Conservation (phyloP, 345 rosid species). For the Boechera retrofracta region DNA sequence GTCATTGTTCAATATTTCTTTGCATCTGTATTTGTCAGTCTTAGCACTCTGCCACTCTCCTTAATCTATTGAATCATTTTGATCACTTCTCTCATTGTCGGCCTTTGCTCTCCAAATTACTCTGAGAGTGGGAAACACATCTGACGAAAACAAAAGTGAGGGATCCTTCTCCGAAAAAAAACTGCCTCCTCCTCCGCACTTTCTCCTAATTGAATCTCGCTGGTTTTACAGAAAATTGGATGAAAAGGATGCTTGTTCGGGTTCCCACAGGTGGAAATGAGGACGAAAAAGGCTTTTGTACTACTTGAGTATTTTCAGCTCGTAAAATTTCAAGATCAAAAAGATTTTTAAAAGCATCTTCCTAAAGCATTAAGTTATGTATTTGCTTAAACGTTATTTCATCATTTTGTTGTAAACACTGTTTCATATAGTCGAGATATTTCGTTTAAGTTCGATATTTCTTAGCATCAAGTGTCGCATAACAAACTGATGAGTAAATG, state of each 20-base stretch:
- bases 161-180: constrained; percentile 8
- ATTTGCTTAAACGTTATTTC: background rate
- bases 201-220: background rate
- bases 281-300: constrained; percentile 73
- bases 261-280: constrained; percentile 69
- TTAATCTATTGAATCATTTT: too few relatives aligned
- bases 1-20: background rate
- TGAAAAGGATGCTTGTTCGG: constrained; percentile 56
- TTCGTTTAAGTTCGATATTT: background rate
- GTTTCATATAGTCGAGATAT: background rate
- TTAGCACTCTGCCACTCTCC: too few relatives aligned
- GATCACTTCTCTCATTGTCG: too few relatives aligned
- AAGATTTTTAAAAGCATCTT: constrained; percentile 30
- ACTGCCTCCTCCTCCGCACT: background rate
- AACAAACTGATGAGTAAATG: background rate
- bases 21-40: background rate
- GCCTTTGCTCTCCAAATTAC: too few relatives aligned
- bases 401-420: background rate
- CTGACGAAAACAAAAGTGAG: constrained; percentile 62
- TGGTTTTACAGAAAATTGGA: constrained; percentile 56
- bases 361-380: background rate
- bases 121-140: constrained; percentile 49
- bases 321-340: constrained; percentile 49
- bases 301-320: constrained; percentile 49
- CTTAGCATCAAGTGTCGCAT: background rate